Conservation (phyloP, 148 eudicot species). For the Rhododendron ovatum region DNA sequence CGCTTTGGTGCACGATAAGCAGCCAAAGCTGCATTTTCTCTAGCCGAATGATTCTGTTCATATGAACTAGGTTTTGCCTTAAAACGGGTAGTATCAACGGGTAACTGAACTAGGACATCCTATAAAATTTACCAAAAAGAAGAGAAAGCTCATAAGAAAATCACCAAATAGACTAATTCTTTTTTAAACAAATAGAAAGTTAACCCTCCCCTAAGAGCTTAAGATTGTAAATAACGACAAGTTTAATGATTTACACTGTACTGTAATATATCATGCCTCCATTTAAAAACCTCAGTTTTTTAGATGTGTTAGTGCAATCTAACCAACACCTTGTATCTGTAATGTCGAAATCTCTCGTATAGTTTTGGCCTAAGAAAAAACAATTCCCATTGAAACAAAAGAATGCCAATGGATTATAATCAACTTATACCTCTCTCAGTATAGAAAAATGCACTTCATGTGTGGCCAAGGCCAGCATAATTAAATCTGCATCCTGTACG, state of each 20-base stretch:
- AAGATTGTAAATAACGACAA: background rate
- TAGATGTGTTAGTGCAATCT: background rate
- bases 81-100: background rate
- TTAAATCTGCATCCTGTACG: slow-evolving; percentile 47
- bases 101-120: slow-evolving; percentile 6
- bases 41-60: background rate
- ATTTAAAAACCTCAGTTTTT: background rate
- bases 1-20: too few relatives aligned
- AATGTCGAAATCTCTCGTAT: background rate
- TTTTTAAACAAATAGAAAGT: background rate
- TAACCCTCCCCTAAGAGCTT: background rate
- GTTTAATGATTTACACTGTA: background rate
- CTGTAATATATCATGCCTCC: background rate
- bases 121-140: background rate
- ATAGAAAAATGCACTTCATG: slow-evolving; percentile 49
- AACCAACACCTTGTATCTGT: background rate
- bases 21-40: background rate
- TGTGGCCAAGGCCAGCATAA: slow-evolving; percentile 42
- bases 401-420: background rate
- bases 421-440: slow-evolving; percentile 34
- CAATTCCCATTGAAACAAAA: too few relatives aligned
- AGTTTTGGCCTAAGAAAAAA: background rate
- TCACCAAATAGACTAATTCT: background rate
- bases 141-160: background rate
- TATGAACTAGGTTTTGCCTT: background rate